Evolutionary conservation across 2,329 filamentous ascomycete genomes (phyloP).

Genomic region (Rutstroemia sp.): DNA sequence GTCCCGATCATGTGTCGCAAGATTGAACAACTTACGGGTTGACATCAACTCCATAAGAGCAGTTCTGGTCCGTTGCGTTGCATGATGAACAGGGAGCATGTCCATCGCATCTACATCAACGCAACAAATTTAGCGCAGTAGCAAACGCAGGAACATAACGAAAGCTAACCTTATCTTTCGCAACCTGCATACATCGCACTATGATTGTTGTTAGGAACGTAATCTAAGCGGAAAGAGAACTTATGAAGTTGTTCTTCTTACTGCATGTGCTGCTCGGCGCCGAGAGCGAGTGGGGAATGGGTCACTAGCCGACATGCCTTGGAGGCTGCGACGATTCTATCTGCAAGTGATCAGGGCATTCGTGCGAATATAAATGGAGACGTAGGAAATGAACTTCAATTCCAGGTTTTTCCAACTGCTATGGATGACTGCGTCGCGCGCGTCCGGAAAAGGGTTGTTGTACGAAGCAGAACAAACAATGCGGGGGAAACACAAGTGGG

Average conservation of each 20-base stretch:
- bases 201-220: neutral
- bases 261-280: constrained; percentile 25
- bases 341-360: too few species aligned
- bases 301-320: constrained; percentile 2
- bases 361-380: too few species aligned
- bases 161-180: constrained; percentile 38
- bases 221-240: neutral
- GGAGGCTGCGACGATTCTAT: too few species aligned
- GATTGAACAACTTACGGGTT: constrained; percentile 18
- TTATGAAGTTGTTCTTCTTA: constrained; percentile 6
- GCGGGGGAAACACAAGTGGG: neutral
- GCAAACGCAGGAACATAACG: neutral
- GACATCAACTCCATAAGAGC: constrained; percentile 27
- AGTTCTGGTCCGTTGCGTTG: constrained; percentile 20
- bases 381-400: too few species aligned
- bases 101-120: constrained; percentile 37
- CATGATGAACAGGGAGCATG: constrained; percentile 35
- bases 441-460: too few species aligned
- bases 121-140: neutral
- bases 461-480: neutral
- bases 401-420: too few species aligned
- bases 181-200: constrained; percentile 42
- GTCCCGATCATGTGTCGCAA: neutral
- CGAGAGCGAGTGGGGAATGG: neutral
- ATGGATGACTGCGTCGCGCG: too few species aligned